A percentile compares a stretch with the other conserved stretches of the same genome.
Conservation (phyloP, 2,329 filamentous ascomycete species). For the Paecilomyces variotii region DNA sequence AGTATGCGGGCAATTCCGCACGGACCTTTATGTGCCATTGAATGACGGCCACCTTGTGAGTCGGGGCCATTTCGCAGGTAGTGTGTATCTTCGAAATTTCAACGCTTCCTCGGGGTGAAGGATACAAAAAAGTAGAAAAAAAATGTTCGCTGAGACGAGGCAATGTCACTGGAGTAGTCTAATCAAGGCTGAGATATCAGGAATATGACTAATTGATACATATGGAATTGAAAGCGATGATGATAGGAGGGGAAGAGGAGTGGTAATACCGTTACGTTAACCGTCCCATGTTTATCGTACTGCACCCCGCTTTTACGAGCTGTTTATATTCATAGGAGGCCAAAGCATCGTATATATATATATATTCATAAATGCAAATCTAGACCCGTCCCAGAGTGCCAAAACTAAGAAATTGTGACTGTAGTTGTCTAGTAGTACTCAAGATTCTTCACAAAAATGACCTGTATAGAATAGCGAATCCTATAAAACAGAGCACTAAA, state of each 20-base stretch:
- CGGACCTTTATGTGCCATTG: conserved; percentile 32
- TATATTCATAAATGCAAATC: too few species aligned
- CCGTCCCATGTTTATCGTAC: not conserved
- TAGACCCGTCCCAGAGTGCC: too few species aligned
- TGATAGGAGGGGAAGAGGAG: not conserved
- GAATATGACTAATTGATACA: not conserved
- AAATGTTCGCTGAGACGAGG: not conserved
- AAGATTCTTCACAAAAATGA: too few species aligned
- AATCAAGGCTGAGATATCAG: not conserved
- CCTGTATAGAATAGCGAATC: too few species aligned
- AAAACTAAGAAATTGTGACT: too few species aligned
- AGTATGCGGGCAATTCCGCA: not conserved
- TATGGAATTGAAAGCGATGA: too few species aligned
- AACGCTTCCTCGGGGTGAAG: not conserved
- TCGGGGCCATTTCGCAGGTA: conserved; percentile 18
- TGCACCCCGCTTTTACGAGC: not conserved
- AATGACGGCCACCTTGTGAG: conserved; percentile 25
- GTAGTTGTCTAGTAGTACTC: too few species aligned
- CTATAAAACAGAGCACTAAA: too few species aligned
- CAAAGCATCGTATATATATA: too few species aligned
- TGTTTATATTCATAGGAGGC: not conserved
- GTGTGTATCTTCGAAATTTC: not conserved
- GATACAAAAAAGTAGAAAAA: not conserved
- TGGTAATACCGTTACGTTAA: not conserved
- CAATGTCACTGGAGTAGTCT: not conserved